Evolutionary conservation across 805 yeast genomes (phyloP).

Genomic region (Lipomyces yamanashiensis): DNA sequence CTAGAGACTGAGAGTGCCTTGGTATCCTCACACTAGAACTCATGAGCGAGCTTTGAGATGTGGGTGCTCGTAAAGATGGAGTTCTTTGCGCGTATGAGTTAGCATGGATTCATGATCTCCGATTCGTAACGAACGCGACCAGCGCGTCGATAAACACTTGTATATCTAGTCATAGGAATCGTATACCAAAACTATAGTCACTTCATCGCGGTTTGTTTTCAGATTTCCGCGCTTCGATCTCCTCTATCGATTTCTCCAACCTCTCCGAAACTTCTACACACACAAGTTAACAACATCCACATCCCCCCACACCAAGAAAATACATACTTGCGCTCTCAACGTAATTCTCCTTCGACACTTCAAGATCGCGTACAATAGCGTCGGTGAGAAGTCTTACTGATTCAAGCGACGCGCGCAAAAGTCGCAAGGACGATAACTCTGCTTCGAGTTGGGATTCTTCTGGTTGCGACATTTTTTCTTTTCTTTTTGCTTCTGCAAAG

Average conservation of each 20-base stretch:
- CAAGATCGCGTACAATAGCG: conserved; percentile 25
- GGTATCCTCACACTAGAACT: too few relatives aligned
- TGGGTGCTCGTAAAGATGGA: too few relatives aligned
- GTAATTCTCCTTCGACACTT: conserved; percentile 22
- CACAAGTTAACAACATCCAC: not conserved
- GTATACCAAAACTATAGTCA: not conserved
- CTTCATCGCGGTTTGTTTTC: not conserved
- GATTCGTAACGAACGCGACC: too few relatives aligned
- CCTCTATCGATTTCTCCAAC: not conserved
- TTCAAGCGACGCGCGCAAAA: conserved; percentile 36
- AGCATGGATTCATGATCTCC: too few relatives aligned
- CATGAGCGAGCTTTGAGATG: too few relatives aligned
- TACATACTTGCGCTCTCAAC: conserved; percentile 20
- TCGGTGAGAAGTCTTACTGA: conserved; percentile 28
- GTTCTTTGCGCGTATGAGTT: too few relatives aligned
- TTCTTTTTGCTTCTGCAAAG: too few relatives aligned
- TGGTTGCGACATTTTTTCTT: too few relatives aligned
- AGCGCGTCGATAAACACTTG: too few relatives aligned
- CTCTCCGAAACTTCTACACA: not conserved
- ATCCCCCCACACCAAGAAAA: not conserved
- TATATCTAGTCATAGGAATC: too few relatives aligned
- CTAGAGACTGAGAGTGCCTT: too few relatives aligned
- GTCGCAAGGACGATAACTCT: conserved; percentile 25
- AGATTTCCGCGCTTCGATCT: not conserved
- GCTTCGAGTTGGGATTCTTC: not conserved